These are phyloP conservation scores for Thermothielavioides terrestris DNA, from an alignment of 495 filamentous ascomycete genomes.

Conservation along the genomic window DNA sequence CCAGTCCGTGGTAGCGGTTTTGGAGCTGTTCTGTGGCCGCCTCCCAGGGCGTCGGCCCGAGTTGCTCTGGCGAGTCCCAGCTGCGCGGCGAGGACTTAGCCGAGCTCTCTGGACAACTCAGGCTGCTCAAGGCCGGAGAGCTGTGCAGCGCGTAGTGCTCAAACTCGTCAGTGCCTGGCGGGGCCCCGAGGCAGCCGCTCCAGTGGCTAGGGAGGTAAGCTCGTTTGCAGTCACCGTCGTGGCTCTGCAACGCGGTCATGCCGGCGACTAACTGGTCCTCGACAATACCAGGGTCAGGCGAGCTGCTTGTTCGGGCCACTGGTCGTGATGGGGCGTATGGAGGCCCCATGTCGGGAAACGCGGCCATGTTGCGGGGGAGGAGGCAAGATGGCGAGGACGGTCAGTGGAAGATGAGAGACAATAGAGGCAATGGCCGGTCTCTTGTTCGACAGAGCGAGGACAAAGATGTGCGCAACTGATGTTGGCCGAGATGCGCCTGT, in stretches of 20 bases:
- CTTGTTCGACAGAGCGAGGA: background rate
- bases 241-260: slow-evolving; percentile 3
- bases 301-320: slow-evolving; percentile 1
- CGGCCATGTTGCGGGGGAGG: slow-evolving; percentile 8
- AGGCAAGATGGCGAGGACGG: too few relatives aligned
- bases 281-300: background rate
- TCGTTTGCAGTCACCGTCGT: slow-evolving; percentile 1
- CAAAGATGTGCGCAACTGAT: background rate
- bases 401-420: background rate
- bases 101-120: slow-evolving; percentile 12
- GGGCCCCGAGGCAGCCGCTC: slow-evolving; percentile 11
- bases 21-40: slow-evolving; percentile 4
- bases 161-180: slow-evolving; percentile 14
- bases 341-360: slow-evolving; percentile 6
- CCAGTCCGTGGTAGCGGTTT: slow-evolving; percentile 1
- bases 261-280: slow-evolving; percentile 1
- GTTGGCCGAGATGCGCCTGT: slow-evolving; percentile 3
- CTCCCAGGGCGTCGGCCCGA: slow-evolving; percentile 15
- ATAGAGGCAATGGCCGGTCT: background rate
- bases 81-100: slow-evolving; percentile 22
- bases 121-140: slow-evolving; percentile 8
- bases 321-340: slow-evolving; percentile 6
- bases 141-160: slow-evolving; percentile 24
- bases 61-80: slow-evolving; percentile 23
- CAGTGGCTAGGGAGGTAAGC: slow-evolving; percentile 15